Evolutionary conservation across 2,329 filamentous ascomycete species (phyloP), one percentile per base, ranked within the genome.

Genomic region (Scedosporium dehoogii): DNA sequence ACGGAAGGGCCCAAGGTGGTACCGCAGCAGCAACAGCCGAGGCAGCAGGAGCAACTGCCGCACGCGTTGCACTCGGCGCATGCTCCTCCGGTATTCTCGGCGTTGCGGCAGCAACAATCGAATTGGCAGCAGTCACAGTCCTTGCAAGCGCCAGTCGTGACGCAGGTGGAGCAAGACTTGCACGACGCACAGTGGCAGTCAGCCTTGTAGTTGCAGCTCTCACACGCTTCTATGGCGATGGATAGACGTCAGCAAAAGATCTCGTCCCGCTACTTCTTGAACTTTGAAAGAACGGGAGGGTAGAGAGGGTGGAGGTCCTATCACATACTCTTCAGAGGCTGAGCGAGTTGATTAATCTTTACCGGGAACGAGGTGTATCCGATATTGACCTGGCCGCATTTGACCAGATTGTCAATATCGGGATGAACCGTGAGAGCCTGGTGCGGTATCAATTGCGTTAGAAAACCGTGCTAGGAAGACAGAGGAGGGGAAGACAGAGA

Each of bases 41-140:
- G 21, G 10, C 59, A 60, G 59, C 59, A 60, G 12, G 25, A 29
- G 27, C 59, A 60, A 12, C n/a, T 29, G 6, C 59, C 59, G 44
- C 59, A 60, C n/a, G 59, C 23, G 7, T 44, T 44, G 27, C 59
- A 60, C 9, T 18, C 14, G 21, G 10, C 14, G 44, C 59, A 60
- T 23, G 58, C 25, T 14, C 3, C 16, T 27, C 29, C 29, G 6
- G 9, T 33, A 7, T 33, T 33, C 6, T 16, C 16, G 12, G 59
- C 44, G 44, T 33, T 53, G n/a, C 59, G 59, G 41, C 59, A 60
- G 59, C 59, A 60, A 33, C 59, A 60, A 21, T 27, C 21, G 44
- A 60, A 60, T 25, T 53, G 33, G 59, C 59, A 60, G 16, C 59
- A 60, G 16, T 27, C n/a, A 29, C 59, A 60, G 9, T 14, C 14